phyloP scores from a whole-genome alignment of 1,139 yeast species.

The Hansenula sp. region DNA sequence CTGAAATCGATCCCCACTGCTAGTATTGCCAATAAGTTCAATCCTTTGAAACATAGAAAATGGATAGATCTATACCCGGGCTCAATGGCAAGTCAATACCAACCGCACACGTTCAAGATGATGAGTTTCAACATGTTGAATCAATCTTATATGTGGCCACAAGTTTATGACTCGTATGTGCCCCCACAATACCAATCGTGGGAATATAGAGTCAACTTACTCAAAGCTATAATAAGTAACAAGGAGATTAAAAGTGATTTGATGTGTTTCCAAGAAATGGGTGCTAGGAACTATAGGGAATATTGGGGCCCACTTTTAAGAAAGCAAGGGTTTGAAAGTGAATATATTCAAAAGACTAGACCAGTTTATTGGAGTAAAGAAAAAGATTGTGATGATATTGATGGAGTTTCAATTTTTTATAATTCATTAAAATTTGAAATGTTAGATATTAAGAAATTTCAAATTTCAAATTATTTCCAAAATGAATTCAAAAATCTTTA shows the following conservation, averaged over 20 bases:
- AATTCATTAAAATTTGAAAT: slow-evolving; percentile 43
- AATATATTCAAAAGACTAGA: slow-evolving; percentile 43
- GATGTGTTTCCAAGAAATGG: slow-evolving; percentile 63
- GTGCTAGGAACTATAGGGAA: slow-evolving; percentile 38
- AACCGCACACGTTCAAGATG: slow-evolving; percentile 25
- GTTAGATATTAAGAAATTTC: slow-evolving; percentile 32
- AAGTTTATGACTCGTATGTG: slow-evolving; percentile 44
- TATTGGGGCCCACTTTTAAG: slow-evolving; percentile 36
- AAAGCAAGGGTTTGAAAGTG: slow-evolving; percentile 35
- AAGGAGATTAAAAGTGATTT: slow-evolving; percentile 44
- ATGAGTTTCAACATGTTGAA: slow-evolving; percentile 52
- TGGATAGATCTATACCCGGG: slow-evolving; percentile 7
- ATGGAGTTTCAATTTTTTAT: slow-evolving; percentile 54
- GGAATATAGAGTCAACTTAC: slow-evolving; percentile 42
- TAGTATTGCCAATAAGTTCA: background rate
- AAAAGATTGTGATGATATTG: slow-evolving; percentile 36
- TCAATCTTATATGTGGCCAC: slow-evolving; percentile 56
- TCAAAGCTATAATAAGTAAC: slow-evolving; percentile 36
- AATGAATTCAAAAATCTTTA: slow-evolving; percentile 30
- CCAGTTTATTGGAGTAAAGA: slow-evolving; percentile 47
- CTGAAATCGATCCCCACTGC: background rate
- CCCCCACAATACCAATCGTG: slow-evolving; percentile 43
- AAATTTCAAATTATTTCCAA: slow-evolving; percentile 16
- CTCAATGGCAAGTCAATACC: slow-evolving; percentile 1
- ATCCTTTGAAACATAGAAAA: slow-evolving; percentile 9